Conservation (phyloP, 768 basidiomycete species). For the Boletus eberwhitei region DNA sequence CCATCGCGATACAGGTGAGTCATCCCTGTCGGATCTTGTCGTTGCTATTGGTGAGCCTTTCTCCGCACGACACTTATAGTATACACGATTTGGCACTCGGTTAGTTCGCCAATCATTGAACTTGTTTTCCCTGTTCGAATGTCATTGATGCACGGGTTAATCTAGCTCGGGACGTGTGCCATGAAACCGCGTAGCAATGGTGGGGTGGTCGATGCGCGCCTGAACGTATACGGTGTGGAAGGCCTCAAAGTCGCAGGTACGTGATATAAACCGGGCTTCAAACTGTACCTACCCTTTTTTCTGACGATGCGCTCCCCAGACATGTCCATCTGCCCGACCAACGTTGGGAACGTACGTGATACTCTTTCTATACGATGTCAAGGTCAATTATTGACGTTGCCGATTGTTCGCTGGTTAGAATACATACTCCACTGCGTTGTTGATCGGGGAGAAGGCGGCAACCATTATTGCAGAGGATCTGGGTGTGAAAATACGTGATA, state of each 20-base stretch:
- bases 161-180: constrained; percentile 60
- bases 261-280: neutral
- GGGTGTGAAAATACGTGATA: neutral
- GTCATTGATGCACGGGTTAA: neutral
- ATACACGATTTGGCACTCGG: constrained; percentile 13
- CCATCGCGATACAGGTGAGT: constrained; percentile 16
- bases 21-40: neutral
- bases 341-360: constrained; percentile 22
- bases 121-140: too few species aligned
- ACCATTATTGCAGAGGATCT: constrained; percentile 55
- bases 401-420: constrained; percentile 22
- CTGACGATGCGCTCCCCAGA: constrained; percentile 18
- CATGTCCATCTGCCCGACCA: constrained; percentile 34
- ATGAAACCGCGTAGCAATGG: constrained; percentile 60
- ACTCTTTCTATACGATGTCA: too few species aligned
- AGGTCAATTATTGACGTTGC: neutral
- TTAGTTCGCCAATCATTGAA: neutral
- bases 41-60: neutral
- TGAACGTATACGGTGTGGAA: constrained; percentile 62
- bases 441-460: constrained; percentile 61
- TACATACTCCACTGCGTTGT: constrained; percentile 42
- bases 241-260: constrained; percentile 60
- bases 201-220: constrained; percentile 59
- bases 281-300: too few species aligned
- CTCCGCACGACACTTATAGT: neutral